Evolutionary conservation across 75 land plant genomes (phyloP), one percentile per base, ranked within the genome.

Genomic region (Cryptomeria japonica): DNA sequence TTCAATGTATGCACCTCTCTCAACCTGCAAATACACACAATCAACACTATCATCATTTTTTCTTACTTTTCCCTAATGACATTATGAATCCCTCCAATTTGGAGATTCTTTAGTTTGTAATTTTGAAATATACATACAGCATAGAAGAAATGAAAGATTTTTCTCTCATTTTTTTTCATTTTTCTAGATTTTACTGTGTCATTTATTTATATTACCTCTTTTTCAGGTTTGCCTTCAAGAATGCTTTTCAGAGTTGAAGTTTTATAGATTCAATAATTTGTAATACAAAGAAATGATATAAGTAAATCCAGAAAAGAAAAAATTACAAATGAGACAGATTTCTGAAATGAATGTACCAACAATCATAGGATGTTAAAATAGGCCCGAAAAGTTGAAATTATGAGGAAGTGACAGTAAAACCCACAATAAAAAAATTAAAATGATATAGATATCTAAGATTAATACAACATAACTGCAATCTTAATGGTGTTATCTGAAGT

Each of bases 1-100:
- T 93, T 92, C 31, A 93, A 73, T 19, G 94, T 93, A 72, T 93
- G 83, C 16, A 92, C 36, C 56, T 93, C 94, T 51, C 94, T 88
- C 85, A 93, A 84, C 90, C 94, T 93, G 88, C 39, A 86, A 53
- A 84, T 32, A 16, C 22, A 36, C 82, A 36, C 18, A 78, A 78
- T 77, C 2, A 77, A 53, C 56, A 53, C 3, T 2, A 56, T 49
- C 51, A 49, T 51, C 64, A 58, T 22, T 22, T 58, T 22, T 22
- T 58, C 28, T 58, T 19, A 58, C 5, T 22, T 58, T 18, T 58
- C 25, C 64, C 25, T 58, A 22, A 58, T 58, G 25, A 58, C 16
- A 19, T 5, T 22, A 19, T 19, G 22, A 58, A 58, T 58, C 64
- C 25, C 28, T 58, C 5, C 28, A 58, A 15, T 58, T 58, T 5